Percentiles rank a stretch among this genome's conserved stretches.
phyloP scores from a whole-genome alignment of 805 yeast species.

The Candida coquimbonensis region DNA sequence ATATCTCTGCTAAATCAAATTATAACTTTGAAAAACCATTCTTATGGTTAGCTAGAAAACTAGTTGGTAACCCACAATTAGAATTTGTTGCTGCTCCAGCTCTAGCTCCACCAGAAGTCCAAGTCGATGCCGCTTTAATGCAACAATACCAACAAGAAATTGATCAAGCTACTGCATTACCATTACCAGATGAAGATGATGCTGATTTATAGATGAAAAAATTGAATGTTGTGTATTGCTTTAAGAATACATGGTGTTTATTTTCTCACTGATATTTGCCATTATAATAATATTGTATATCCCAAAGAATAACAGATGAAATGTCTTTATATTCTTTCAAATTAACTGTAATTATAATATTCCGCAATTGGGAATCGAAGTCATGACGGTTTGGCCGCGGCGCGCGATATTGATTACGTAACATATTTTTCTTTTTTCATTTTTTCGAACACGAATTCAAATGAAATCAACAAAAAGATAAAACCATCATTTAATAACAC shows the following conservation, averaged over 20 bases:
- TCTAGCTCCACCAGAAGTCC: slow-evolving; percentile 98
- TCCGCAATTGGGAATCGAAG: too few species aligned
- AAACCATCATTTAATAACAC: background rate
- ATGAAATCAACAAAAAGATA: background rate
- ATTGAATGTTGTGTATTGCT: background rate
- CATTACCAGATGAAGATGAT: slow-evolving; percentile 99
- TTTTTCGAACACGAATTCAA: background rate
- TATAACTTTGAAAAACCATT: slow-evolving; percentile 99
- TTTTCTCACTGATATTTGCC: background rate
- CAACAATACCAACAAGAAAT: slow-evolving; percentile 98
- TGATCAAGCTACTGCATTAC: slow-evolving; percentile 99
- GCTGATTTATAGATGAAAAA: slow-evolving; percentile 72
- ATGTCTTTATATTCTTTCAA: too few species aligned
- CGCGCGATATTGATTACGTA: too few species aligned
- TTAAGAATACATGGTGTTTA: background rate
- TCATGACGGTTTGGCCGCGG: too few species aligned
- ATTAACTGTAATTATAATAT: too few species aligned
- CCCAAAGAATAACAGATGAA: too few species aligned
- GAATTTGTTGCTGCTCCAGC: slow-evolving; percentile 99
- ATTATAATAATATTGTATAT: too few species aligned
- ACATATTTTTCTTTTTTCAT: background rate
- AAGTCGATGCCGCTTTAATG: slow-evolving; percentile 94
- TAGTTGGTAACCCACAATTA: slow-evolving; percentile 95
- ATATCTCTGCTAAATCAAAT: slow-evolving; percentile 98
- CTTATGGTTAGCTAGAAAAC: slow-evolving; percentile 99